Conservation (phyloP, 2,329 filamentous ascomycete species). For the Simplicillium sp. region DNA sequence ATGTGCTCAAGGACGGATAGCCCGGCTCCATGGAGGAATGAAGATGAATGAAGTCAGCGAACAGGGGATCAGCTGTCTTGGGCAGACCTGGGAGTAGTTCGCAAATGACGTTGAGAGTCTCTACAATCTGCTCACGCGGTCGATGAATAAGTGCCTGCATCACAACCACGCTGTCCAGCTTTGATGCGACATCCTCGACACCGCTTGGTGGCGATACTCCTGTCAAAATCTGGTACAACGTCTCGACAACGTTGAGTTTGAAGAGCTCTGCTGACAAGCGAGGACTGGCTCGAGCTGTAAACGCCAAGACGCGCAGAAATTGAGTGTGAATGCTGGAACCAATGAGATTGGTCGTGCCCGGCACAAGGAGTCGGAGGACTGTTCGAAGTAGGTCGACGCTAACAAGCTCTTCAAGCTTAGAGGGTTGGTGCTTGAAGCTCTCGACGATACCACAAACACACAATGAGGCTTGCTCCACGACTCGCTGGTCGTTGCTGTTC, state of each 20-base stretch:
- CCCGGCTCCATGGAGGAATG: slow-evolving; percentile 27
- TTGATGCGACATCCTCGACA: slow-evolving; percentile 67
- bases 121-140: slow-evolving; percentile 89
- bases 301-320: slow-evolving; percentile 84
- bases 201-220: slow-evolving; percentile 84
- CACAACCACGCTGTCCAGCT: slow-evolving; percentile 92
- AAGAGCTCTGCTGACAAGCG: slow-evolving; percentile 80
- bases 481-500: slow-evolving; percentile 85
- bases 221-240: slow-evolving; percentile 91
- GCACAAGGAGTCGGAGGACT: slow-evolving; percentile 77
- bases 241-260: slow-evolving; percentile 95
- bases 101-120: slow-evolving; percentile 95
- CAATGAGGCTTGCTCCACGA: slow-evolving; percentile 91
- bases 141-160: slow-evolving; percentile 98
- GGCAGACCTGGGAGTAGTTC: slow-evolving; percentile 77
- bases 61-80: slow-evolving; percentile 35
- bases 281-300: slow-evolving; percentile 82
- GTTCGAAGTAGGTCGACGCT: slow-evolving; percentile 79
- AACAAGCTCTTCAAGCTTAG: slow-evolving; percentile 85
- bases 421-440: slow-evolving; percentile 84
- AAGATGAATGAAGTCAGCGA: slow-evolving; percentile 34
- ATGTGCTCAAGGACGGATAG: slow-evolving; percentile 27
- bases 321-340: slow-evolving; percentile 92
- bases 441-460: slow-evolving; percentile 95
- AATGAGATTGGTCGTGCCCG: slow-evolving; percentile 92